Evolutionary conservation across 345 rosid genomes (phyloP).

Genomic region (Pseudoturritis turrita): DNA sequence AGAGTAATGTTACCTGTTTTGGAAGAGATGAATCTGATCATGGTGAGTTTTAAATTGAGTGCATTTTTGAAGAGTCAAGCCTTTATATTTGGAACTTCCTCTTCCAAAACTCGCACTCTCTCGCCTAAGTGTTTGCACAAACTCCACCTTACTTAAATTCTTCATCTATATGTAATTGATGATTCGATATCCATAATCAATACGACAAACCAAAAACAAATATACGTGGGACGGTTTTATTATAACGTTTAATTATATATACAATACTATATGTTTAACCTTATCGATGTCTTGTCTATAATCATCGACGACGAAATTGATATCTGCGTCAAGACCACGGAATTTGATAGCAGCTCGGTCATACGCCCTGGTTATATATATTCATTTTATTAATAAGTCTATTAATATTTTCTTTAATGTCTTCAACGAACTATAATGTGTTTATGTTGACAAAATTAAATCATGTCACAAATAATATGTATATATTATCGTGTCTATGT

Average conservation of each 20-base stretch:
- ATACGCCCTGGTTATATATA: conserved; percentile 60
- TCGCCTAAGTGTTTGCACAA: conserved; percentile 89
- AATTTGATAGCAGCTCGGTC: conserved; percentile 97
- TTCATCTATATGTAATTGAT: conserved; percentile 50
- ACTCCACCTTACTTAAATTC: conserved; percentile 74
- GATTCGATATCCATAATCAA: background rate
- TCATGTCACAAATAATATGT: background rate
- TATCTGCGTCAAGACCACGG: conserved; percentile 91
- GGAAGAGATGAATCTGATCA: conserved; percentile 30
- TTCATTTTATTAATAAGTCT: conserved; percentile 5
- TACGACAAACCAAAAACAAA: background rate
- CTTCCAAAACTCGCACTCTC: conserved; percentile 93
- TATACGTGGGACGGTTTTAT: background rate
- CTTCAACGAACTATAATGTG: conserved; percentile 40
- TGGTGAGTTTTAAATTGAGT: conserved; percentile 27
- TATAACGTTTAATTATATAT: background rate
- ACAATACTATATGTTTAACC: conserved; percentile 35
- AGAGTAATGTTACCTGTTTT: conserved; percentile 21
- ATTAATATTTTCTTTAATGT: background rate
- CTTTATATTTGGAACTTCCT: conserved; percentile 90
- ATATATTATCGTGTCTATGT: background rate
- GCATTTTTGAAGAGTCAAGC: conserved; percentile 76
- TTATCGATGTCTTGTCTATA: conserved; percentile 79
- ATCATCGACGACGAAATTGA: conserved; percentile 74
- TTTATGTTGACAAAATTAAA: conserved; percentile 30